Evolutionary conservation across 352 stramenopile genomes (phyloP), one percentile per base, ranked within the genome.

Genomic region (Phytopythium litorale): DNA sequence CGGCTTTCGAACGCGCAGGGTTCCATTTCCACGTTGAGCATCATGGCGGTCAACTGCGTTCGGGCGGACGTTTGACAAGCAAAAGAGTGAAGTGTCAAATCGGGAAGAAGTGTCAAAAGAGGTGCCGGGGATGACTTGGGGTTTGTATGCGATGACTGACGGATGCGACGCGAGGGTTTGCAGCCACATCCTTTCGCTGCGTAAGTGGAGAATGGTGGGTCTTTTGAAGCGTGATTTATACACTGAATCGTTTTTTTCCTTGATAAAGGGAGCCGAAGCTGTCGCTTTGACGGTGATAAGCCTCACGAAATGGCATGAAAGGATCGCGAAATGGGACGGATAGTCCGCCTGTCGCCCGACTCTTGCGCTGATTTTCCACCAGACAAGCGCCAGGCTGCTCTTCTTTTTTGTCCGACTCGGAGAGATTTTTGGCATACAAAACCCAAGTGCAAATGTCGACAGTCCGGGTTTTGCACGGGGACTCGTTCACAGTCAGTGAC

Each of bases 61-160:
- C 35, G 35, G 4, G 12, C 8, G 35, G 35, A 40, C 42, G 42
- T 49, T 49, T 49, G 42, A 49, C 42, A 49, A 0, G 9, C 7
- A 25, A 49, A 49, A 23, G 7, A 25, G 42, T 49, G 42, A 49
- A 49, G 42, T 49, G 42, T 49, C n/a, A 49, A 49, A 49, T 49
- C 16, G 42, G 42, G 9, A 49, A 25, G 42, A 49, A 13, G 40
- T 49, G 42, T 49, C 42, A 49, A 45, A 45, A 45, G 40, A 21
- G 16, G 19, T 19, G 11, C 19, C 21, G 18, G 18, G 11, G n/a
- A 40, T 25, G 42, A 28, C 42, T 48, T 25, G 42, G 13, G 21
- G 7, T 48, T 19, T 13, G 42, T 48, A 48, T 48, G 6, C 0
- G 9, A 48, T 0, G 9, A 19, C 16, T 5, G 42, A 25, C 19